Evolutionary conservation across 1,139 yeast genomes (phyloP).

Genomic region (Groenewaldozyma sp.): DNA sequence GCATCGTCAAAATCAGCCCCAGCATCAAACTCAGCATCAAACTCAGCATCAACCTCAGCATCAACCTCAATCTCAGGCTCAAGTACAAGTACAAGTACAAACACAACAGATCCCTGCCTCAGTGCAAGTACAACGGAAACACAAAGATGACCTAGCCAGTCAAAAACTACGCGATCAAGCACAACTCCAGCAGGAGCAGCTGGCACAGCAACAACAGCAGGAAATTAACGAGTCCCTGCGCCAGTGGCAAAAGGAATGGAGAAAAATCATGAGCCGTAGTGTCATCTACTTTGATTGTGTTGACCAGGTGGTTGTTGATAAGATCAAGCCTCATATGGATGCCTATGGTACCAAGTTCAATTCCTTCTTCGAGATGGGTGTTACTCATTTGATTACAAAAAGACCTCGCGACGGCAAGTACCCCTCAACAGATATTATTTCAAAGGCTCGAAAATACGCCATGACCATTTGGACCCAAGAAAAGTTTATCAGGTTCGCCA

Average conservation of each 20-base stretch:
- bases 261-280: constrained; percentile 61
- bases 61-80: too few species aligned
- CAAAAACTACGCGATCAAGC: not conserved
- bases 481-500: constrained; percentile 72
- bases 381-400: constrained; percentile 76
- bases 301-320: constrained; percentile 44
- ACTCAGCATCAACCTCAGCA: too few species aligned
- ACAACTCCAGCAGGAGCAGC: not conserved
- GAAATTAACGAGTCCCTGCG: constrained; percentile 14
- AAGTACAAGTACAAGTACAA: too few species aligned
- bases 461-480: constrained; percentile 86
- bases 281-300: constrained; percentile 73
- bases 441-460: constrained; percentile 49
- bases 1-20: constrained; percentile 3
- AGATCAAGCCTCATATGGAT: constrained; percentile 34
- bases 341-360: constrained; percentile 39
- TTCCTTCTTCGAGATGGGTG: constrained; percentile 67
- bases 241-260: constrained; percentile 77
- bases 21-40: not conserved
- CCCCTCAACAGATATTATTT: constrained; percentile 54
- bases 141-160: not conserved
- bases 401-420: constrained; percentile 34
- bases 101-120: too few species aligned
- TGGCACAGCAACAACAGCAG: constrained; percentile 5
- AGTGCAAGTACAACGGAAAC: not conserved